phyloP scores from a whole-genome alignment of 2,329 filamentous ascomycete genomes.

The Alternaria triticina region DNA sequence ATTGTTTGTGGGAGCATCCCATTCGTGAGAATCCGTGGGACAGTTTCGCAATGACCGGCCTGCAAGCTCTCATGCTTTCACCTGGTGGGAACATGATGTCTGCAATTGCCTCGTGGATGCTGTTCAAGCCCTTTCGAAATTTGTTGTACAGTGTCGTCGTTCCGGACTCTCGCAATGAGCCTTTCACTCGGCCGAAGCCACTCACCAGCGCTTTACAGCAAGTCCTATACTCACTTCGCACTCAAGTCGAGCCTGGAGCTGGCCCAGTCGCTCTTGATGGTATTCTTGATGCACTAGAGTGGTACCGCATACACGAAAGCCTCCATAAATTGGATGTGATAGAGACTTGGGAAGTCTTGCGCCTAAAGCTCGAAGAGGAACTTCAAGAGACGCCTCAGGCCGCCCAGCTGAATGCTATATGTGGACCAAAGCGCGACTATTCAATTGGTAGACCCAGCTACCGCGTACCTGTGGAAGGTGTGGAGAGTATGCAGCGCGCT shows the following conservation, averaged over 20 bases:
- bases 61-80: conserved; percentile 55
- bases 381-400: conserved; percentile 53
- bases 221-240: conserved; percentile 58
- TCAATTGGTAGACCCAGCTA: conserved; percentile 44
- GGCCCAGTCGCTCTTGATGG: conserved; percentile 43
- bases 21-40: conserved; percentile 63
- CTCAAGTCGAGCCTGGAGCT: conserved; percentile 47
- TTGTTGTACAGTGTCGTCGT: conserved; percentile 59
- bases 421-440: conserved; percentile 50
- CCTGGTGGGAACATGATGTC: conserved; percentile 56
- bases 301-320: conserved; percentile 48
- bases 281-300: conserved; percentile 48
- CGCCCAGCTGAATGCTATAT: conserved; percentile 53
- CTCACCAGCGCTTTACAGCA: conserved; percentile 59
- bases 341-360: conserved; percentile 62
- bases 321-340: conserved; percentile 58
- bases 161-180: conserved; percentile 55
- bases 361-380: conserved; percentile 60
- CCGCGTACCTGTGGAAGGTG: conserved; percentile 43
- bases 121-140: conserved; percentile 65
- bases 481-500: conserved; percentile 51
- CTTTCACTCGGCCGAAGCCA: conserved; percentile 57
- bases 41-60: conserved; percentile 63
- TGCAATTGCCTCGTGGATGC: conserved; percentile 63
- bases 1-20: conserved; percentile 66